phyloP scores from a whole-genome alignment of 768 basidiomycete genomes.

The Phylloporus sp. region DNA sequence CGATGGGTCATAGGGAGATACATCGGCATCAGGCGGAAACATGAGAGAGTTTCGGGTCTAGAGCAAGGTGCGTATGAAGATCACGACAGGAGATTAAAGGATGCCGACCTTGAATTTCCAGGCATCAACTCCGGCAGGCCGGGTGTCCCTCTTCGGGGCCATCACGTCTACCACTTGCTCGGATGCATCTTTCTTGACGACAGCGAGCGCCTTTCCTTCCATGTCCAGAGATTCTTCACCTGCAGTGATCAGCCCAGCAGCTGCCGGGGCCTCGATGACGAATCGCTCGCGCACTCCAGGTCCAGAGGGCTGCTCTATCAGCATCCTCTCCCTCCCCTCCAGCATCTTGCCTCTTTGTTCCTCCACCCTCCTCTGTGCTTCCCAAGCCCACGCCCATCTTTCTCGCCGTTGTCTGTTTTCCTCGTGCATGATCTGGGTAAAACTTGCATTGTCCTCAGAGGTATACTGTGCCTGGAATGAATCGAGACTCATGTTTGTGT shows the following conservation, averaged over 20 bases:
- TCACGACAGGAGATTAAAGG: neutral
- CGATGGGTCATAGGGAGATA: constrained; percentile 64
- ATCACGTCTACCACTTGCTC: constrained; percentile 59
- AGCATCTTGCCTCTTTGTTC: constrained; percentile 60
- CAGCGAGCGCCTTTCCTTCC: constrained; percentile 21
- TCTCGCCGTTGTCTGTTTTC: constrained; percentile 84
- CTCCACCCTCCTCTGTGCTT: constrained; percentile 81
- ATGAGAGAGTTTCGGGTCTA: constrained; percentile 92
- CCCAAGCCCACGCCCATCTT: constrained; percentile 91
- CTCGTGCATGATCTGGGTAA: constrained; percentile 85
- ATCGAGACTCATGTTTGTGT: constrained; percentile 68
- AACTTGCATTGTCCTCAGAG: constrained; percentile 96
- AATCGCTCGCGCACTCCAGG: constrained; percentile 68
- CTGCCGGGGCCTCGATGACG: constrained; percentile 54
- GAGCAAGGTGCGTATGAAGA: neutral
- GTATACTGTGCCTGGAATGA: constrained; percentile 89
- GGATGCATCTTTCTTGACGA: constrained; percentile 23
- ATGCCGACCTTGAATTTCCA: constrained; percentile 74
- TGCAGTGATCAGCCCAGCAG: constrained; percentile 51
- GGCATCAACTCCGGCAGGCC: constrained; percentile 68
- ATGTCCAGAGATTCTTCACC: constrained; percentile 20
- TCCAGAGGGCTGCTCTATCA: constrained; percentile 64
- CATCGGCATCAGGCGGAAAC: constrained; percentile 92
- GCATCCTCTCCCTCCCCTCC: constrained; percentile 62
- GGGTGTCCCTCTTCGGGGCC: constrained; percentile 73